A percentile compares a stretch with the other conserved stretches of the same genome.
Evolutionary conservation across 176 grass and related monocot species (phyloP).

Genomic region (Carex cristatella): DNA sequence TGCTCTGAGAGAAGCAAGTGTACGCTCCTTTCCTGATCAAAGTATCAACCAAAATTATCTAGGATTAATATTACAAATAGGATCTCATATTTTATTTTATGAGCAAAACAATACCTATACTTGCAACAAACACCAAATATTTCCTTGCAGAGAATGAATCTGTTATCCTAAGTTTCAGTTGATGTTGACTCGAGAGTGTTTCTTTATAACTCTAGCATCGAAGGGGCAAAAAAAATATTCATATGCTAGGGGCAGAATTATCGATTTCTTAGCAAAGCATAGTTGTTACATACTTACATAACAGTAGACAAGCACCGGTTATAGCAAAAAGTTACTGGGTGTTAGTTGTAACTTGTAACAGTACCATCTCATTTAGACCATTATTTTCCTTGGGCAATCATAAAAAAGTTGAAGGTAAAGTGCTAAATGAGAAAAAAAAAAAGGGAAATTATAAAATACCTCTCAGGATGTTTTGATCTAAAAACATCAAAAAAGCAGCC

Average conservation of each 20-base stretch:
- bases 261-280: not conserved
- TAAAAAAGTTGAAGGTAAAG: not conserved
- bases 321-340: not conserved
- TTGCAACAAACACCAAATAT: not conserved
- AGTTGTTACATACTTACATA: conserved; percentile 3
- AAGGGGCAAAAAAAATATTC: not conserved
- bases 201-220: not conserved
- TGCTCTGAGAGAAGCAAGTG: conserved; percentile 73
- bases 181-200: not conserved
- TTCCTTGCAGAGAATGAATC: not conserved
- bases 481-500: conserved; percentile 90
- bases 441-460: conserved; percentile 34
- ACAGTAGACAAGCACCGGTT: not conserved
- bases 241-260: not conserved
- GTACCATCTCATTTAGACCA: not conserved
- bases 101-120: not conserved
- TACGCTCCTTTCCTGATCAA: conserved; percentile 57
- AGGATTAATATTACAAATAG: not conserved
- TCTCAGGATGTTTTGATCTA: conserved; percentile 79
- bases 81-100: not conserved
- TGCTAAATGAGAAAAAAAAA: not conserved
- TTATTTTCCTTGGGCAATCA: not conserved
- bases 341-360: not conserved
- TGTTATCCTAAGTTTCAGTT: not conserved
- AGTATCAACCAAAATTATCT: not conserved